phyloP scores from a whole-genome alignment of 352 stramenopile genomes.

The Globisporangium iwayamae region DNA sequence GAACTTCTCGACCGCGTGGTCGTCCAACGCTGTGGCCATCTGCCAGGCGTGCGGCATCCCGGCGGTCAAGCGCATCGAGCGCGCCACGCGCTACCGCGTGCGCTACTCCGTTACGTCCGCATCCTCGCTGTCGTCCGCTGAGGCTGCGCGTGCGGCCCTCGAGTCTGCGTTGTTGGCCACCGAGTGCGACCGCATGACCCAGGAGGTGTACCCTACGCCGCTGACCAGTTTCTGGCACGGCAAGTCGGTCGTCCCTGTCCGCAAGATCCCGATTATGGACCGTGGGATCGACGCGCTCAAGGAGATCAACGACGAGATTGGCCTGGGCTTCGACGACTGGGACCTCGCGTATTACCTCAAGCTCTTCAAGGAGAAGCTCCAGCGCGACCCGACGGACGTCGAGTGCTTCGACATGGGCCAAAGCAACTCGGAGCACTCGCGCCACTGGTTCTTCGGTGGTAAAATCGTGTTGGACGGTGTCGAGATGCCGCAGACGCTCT shows the following conservation, averaged over 20 bases:
- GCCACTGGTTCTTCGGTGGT: slow-evolving; percentile 99
- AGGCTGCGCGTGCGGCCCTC: slow-evolving; percentile 37
- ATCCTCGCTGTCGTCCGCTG: slow-evolving; percentile 17
- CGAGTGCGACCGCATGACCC: slow-evolving; percentile 97
- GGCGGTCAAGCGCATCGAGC: slow-evolving; percentile 92
- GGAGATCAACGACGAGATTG: slow-evolving; percentile 93
- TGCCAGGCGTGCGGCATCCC: slow-evolving; percentile 92
- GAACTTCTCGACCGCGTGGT: slow-evolving; percentile 98
- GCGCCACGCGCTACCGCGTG: slow-evolving; percentile 90
- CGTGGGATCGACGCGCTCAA: slow-evolving; percentile 93
- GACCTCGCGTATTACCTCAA: slow-evolving; percentile 98
- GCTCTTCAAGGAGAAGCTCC: slow-evolving; percentile 96
- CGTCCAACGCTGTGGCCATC: slow-evolving; percentile 97
- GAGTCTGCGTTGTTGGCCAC: slow-evolving; percentile 57
- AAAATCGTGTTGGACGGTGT: slow-evolving; percentile 98
- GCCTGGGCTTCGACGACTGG: slow-evolving; percentile 98
- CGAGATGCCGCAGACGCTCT: slow-evolving; percentile 96
- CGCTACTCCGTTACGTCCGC: slow-evolving; percentile 29
- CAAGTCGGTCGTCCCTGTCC: slow-evolving; percentile 79
- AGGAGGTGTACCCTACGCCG: slow-evolving; percentile 92
- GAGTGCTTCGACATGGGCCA: slow-evolving; percentile 99
- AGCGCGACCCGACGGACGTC: slow-evolving; percentile 97
- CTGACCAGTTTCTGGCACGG: slow-evolving; percentile 90
- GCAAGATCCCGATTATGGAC: slow-evolving; percentile 93
- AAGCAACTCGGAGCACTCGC: slow-evolving; percentile 98